A percentile compares a stretch with the other conserved stretches of the same genome.
Conservation (phyloP, 805 yeast species). For the Cyberlindnera meyerae region DNA sequence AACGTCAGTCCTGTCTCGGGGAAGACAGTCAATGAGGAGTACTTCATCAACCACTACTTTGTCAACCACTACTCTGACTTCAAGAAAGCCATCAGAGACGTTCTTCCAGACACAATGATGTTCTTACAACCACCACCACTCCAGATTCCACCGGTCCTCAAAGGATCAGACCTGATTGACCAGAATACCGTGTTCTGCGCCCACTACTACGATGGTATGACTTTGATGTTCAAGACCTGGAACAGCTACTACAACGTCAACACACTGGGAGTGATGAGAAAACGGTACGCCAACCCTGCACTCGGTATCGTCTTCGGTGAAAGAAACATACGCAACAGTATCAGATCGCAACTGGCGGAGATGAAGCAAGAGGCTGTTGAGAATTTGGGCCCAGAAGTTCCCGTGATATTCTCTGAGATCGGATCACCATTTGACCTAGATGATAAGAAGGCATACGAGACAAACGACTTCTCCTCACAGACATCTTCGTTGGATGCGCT, state of each 20-base stretch:
- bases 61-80: constrained; percentile 54
- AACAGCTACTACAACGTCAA: constrained; percentile 77
- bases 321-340: constrained; percentile 63
- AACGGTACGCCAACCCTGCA: constrained; percentile 65
- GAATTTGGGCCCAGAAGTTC: constrained; percentile 57
- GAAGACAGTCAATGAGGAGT: constrained; percentile 39
- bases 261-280: constrained; percentile 82
- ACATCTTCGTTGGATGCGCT: constrained; percentile 81
- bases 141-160: constrained; percentile 65
- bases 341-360: constrained; percentile 62
- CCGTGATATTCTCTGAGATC: constrained; percentile 84
- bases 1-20: constrained; percentile 34
- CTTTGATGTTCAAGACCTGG: constrained; percentile 90
- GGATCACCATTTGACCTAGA: constrained; percentile 98
- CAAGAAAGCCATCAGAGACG: constrained; percentile 42
- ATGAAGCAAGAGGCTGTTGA: constrained; percentile 60
- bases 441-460: constrained; percentile 59
- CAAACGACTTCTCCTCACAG: constrained; percentile 69
- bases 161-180: constrained; percentile 48
- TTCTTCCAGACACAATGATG: constrained; percentile 45
- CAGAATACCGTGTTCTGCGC: constrained; percentile 69
- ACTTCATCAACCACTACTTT: constrained; percentile 62
- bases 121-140: constrained; percentile 81
- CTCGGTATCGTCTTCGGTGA: constrained; percentile 82
- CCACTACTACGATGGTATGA: constrained; percentile 93